Base-by-base conservation (phyloP, 164 flowering plant species). In the Nelumbo lutea region DNA sequence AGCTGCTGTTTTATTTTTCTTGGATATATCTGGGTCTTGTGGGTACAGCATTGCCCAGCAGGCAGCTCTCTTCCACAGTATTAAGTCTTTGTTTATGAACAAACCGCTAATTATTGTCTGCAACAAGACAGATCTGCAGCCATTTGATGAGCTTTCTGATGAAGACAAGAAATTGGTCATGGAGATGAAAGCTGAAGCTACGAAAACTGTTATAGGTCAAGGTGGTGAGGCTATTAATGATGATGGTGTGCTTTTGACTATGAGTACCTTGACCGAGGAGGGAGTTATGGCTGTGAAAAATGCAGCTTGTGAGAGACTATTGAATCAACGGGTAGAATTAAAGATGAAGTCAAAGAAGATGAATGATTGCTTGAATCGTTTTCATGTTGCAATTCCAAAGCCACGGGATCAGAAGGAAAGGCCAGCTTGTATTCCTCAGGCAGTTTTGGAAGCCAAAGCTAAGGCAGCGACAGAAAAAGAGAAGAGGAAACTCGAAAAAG, bases 311-410 rank as follows among this genome's bases (percentile, higher is more conserved):
- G 27, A 27, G 27, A 27, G 27, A 27, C 27, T 27, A 27, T 27
- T 27, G 27, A 51, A 83, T 72, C 90, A 86, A 70, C 79, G 92
- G 75, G 92, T 88, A 51, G 90, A 86, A 67, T 2, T 77, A 72
- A 88, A 86, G 81, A 86, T 86, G 87, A 88, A 88, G 71, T 84
- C 90, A 8, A 86, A 86, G 62, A 88, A 85, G 79, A 79, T 88
- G 42, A 85, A 81, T 70, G 90, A 86, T 68, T 82, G 87, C 69
- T 64, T 83, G 67, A 88, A 88, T 60, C 71, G 90, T 13, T 84
- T 88, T 70, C 92, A 86, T 80, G 87, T 86, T 73, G 92, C 90
- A 4, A 64, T 84, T n/a, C 92, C 90, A n/a, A 86, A 86, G 70
- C 87, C 88, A 1, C 88, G 90, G 52, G 90, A 88, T 59, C 81